Base-by-base conservation (phyloP, 179 eudicot species). In the Corrigiola litoralis region DNA sequence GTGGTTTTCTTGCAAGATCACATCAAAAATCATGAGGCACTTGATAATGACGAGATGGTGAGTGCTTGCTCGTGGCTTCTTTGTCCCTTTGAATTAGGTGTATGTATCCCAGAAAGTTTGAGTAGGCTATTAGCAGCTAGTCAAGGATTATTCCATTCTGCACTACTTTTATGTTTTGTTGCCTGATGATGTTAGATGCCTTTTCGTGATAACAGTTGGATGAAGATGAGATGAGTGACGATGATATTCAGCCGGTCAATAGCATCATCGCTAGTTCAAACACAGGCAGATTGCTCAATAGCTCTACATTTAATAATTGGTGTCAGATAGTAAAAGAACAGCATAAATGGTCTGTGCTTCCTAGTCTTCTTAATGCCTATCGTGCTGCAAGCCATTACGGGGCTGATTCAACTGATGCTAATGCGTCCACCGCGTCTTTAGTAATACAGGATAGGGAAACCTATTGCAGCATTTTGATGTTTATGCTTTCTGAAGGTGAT, bases 311-410 rank as follows among this genome's bases (percentile, higher is more conserved):
- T 36, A 68, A 68, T 76, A 66, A 75, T 60, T 86, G 86, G 99
- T 72, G 75, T 71, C 73, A 72, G 69, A 74, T 65, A 72, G 76
- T 77, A 54, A 81, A 51, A 73, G 86, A 82, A 66, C 81, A 86
- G 67, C 62, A 71, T 37, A 80, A 61, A 44, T 68, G 65, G 68
- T 59, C 92, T 63, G 85, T 79, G 28, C 78, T 91, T 70, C 75
- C 75, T 46, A 69, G 79, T 75, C 88, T 95, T 16, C 69, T 91
- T 27, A 95, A 95, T 69, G 95, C 82, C 42, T 91, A 86, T 73
- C 87, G 86, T 24, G 75, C 87, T 52, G 99, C 96, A 46, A 88
- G 96, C 80, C 96, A 82, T 32, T 87, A 79, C 76, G 97, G 92
- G 68, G 29, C 75, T 63, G 89, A 81, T 62, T 82, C 87, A 50